Conservation (phyloP, 352 stramenopile genomes). For the Globisporangium canariense region DNA sequence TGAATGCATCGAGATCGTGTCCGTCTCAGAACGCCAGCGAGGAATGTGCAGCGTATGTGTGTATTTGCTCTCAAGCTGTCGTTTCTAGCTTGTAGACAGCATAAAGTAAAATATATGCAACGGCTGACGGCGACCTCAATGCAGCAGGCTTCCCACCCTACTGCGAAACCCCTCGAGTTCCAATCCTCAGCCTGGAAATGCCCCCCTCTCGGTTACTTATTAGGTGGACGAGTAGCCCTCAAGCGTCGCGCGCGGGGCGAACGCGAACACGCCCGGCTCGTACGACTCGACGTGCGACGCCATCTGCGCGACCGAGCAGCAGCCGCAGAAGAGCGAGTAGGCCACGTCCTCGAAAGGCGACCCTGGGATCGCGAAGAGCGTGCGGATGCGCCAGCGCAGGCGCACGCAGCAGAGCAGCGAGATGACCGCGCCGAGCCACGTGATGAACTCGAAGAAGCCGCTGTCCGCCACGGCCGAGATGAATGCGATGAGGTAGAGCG, state of each 20-base stretch:
- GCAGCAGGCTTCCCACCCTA: not conserved
- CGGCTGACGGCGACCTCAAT: no score
- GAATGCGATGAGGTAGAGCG: slow-evolving; percentile 50
- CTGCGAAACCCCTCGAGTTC: not conserved
- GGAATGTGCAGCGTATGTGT: no score
- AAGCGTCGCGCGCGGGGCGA: slow-evolving; percentile 60
- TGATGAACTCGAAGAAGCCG: slow-evolving; percentile 51
- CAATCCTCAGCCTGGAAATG: not conserved
- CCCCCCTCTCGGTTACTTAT: not conserved
- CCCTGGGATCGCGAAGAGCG: slow-evolving; percentile 60
- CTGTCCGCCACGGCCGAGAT: slow-evolving; percentile 25
- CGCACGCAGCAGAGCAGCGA: slow-evolving; percentile 38
- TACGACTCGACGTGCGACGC: slow-evolving; percentile 79
- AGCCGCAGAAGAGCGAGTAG: slow-evolving; percentile 56
- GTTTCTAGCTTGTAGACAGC: no score
- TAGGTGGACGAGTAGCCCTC: slow-evolving; percentile 61
- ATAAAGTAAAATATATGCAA: no score
- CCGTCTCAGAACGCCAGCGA: no score
- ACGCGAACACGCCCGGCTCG: slow-evolving; percentile 56
- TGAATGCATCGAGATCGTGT: no score
- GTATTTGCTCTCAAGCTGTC: no score
- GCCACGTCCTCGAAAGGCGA: slow-evolving; percentile 47
- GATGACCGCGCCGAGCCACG: slow-evolving; percentile 35
- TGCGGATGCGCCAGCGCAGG: slow-evolving; percentile 57
- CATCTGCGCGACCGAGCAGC: slow-evolving; percentile 78